Conservation (phyloP, 331 rosid species). For the Arachis monticola region DNA sequence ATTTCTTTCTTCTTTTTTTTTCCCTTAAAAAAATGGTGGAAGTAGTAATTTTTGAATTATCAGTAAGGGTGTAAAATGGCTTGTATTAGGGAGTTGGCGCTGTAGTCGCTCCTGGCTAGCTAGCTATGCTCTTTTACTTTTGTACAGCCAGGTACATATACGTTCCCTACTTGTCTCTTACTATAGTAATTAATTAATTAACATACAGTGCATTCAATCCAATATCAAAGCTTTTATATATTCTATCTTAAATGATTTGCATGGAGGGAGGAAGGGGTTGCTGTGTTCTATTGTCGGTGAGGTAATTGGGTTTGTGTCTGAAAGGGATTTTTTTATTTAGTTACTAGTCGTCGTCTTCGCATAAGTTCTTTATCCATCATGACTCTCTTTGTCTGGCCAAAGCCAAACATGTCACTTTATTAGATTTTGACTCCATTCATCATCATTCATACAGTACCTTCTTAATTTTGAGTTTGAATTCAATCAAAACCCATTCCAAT, state of each 20-base stretch:
- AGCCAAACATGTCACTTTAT: constrained; percentile 48
- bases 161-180: neutral
- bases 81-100: constrained; percentile 45
- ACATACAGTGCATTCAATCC: neutral
- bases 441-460: constrained; percentile 9
- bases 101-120: constrained; percentile 42
- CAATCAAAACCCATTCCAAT: neutral
- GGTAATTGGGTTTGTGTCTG: constrained; percentile 3
- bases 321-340: constrained; percentile 13
- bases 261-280: neutral
- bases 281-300: constrained; percentile 32
- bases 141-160: constrained; percentile 34
- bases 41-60: neutral
- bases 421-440: constrained; percentile 27
- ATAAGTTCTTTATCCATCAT: neutral
- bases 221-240: neutral
- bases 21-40: neutral
- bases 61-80: constrained; percentile 5
- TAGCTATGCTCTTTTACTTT: neutral
- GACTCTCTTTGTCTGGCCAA: constrained; percentile 39
- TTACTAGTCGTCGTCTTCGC: neutral
- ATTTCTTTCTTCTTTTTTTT: neutral
- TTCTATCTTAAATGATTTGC: neutral
- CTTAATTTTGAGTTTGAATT: neutral
- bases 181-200: neutral